Conservation (phyloP, 164 flowering plant genomes). For the Nymphaea colorata region DNA sequence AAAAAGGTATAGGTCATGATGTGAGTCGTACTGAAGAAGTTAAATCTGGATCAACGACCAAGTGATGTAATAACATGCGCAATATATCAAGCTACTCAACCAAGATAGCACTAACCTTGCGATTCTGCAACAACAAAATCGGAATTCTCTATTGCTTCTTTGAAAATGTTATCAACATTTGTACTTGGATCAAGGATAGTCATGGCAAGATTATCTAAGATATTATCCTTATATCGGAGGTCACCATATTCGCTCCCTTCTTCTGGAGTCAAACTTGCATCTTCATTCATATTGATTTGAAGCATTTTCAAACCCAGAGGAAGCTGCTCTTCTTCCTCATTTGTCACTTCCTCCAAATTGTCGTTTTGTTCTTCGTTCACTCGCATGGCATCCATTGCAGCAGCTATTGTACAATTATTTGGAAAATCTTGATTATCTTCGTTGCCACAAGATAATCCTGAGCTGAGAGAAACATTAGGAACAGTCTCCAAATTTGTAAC, state of each 20-base stretch:
- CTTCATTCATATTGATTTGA: slow-evolving; percentile 20
- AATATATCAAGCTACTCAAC: too few species aligned
- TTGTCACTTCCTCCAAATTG: slow-evolving; percentile 18
- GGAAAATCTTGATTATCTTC: slow-evolving; percentile 15
- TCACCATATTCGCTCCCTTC: slow-evolving; percentile 13
- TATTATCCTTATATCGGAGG: slow-evolving; percentile 15
- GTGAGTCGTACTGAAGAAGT: too few species aligned
- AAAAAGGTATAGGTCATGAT: too few species aligned
- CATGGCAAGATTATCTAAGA: slow-evolving; percentile 17
- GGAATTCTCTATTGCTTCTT: slow-evolving; percentile 21
- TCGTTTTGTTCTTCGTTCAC: slow-evolving; percentile 11
- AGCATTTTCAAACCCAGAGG: slow-evolving; percentile 17
- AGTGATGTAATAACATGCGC: too few species aligned
- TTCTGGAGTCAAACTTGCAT: slow-evolving; percentile 19
- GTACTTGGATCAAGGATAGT: slow-evolving; percentile 16
- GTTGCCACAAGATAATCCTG: slow-evolving; percentile 20
- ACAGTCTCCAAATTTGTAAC: slow-evolving; percentile 11
- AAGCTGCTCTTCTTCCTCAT: slow-evolving; percentile 10
- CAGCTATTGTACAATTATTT: slow-evolving; percentile 10
- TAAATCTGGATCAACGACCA: too few species aligned
- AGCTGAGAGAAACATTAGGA: slow-evolving; percentile 19
- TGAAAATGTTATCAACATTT: slow-evolving; percentile 18
- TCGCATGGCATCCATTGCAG: slow-evolving; percentile 14
- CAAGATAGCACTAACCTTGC: slow-evolving; percentile 5
- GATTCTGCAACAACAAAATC: slow-evolving; percentile 6